A percentile compares a stretch with the other conserved stretches of the same genome.
phyloP scores from a whole-genome alignment of 306 rosid species.

The Sophora flavescens region DNA sequence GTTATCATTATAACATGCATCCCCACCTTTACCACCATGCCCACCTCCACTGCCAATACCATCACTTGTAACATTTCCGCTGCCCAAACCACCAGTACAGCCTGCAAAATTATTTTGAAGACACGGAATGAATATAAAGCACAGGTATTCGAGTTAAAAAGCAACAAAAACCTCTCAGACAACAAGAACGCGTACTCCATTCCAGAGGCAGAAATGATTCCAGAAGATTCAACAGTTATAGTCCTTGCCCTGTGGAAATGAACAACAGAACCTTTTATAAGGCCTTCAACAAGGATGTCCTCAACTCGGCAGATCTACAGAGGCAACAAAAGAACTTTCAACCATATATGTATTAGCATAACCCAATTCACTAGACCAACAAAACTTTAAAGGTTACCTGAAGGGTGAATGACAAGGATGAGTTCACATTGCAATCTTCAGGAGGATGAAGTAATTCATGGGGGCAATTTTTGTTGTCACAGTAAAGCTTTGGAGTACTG shows the following conservation, averaged over 20 bases:
- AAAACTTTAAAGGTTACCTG: constrained; percentile 67
- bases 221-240: constrained; percentile 75
- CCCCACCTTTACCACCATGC: constrained; percentile 96
- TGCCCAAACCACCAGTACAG: constrained; percentile 90
- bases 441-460: constrained; percentile 87
- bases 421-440: constrained; percentile 97
- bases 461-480: constrained; percentile 81
- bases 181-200: constrained; percentile 72
- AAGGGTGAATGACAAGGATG: constrained; percentile 93
- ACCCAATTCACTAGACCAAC: constrained; percentile 17
- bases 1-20: constrained; percentile 59
- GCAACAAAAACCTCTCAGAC: constrained; percentile 14
- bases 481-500: constrained; percentile 90
- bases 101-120: constrained; percentile 56
- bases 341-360: constrained; percentile 33
- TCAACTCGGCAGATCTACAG: constrained; percentile 95
- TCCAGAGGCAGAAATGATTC: constrained; percentile 86
- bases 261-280: constrained; percentile 92
- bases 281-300: constrained; percentile 88
- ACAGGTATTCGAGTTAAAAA: constrained; percentile 25
- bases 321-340: constrained; percentile 45
- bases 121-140: constrained; percentile 26
- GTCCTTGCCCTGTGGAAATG: constrained; percentile 98
- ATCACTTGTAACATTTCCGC: constrained; percentile 62
- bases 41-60: constrained; percentile 97